Evolutionary conservation across 2,329 filamentous ascomycete species (phyloP).

Genomic region (Xylariaceae sp.): DNA sequence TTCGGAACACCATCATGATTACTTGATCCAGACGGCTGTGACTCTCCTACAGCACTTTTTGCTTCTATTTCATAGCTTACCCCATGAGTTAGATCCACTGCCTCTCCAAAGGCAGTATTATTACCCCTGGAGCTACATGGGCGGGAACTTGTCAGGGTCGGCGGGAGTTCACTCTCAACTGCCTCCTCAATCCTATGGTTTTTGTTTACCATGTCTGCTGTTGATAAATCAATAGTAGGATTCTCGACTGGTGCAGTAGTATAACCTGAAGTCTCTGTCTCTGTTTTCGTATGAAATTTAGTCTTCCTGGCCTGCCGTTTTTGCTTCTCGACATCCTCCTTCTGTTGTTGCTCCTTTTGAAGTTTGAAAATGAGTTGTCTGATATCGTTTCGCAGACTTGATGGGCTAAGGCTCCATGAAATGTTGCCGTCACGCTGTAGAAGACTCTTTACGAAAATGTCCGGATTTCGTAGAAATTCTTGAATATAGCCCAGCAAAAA

Average conservation of each 20-base stretch:
- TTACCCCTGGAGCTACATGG: slow-evolving; percentile 2
- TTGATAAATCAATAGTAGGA: not conserved
- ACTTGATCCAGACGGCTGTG: not conserved
- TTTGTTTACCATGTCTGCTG: not conserved
- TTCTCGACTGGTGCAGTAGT: not conserved
- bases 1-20: not conserved
- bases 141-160: not conserved
- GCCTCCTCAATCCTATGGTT: not conserved
- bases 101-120: not conserved
- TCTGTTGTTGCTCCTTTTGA: slow-evolving; percentile 61
- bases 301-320: slow-evolving; percentile 35
- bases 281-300: slow-evolving; percentile 5
- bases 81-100: not conserved
- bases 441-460: slow-evolving; percentile 70
- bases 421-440: slow-evolving; percentile 60
- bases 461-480: slow-evolving; percentile 78
- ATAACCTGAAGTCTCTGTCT: not conserved
- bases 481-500: slow-evolving; percentile 85
- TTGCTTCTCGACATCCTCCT: slow-evolving; percentile 46
- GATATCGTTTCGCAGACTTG: slow-evolving; percentile 67
- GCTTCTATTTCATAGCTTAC: not conserved
- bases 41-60: not conserved
- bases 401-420: slow-evolving; percentile 60
- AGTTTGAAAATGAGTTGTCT: slow-evolving; percentile 69
- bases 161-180: slow-evolving; percentile 4